Base-by-base conservation (phyloP, 805 yeast genomes). In the Blastobotrys peoriensis region DNA sequence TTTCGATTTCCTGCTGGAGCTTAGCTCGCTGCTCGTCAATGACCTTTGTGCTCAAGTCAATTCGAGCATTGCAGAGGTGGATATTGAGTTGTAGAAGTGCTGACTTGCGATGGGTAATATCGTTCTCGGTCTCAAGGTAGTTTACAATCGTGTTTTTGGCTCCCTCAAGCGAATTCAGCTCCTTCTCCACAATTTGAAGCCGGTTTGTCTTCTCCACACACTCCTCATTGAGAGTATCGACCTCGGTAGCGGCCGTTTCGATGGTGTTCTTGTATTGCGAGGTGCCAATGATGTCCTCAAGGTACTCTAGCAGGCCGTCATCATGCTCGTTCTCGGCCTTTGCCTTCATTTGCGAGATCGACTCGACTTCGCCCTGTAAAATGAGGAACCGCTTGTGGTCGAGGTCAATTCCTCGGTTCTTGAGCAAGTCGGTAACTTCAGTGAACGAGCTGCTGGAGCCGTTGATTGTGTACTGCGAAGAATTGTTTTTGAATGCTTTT, bases 301-400 rank as follows among this genome's bases (percentile, higher is more conserved):
- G 66, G 60, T 93, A 93, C 59, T 94, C 99, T 33, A 93, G 66
- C 21, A 93, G 69, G 0, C 99, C 99, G 60, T 93, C 98, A 56
- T 91, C 98, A 51, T 79, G 79, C 43, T 86, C 95, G 41, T 72
- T 77, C 57, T 93, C 97, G 0, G 97, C 98, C 59, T 91, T 93
- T 8, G 99, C 85, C 60, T 91, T 91, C 99, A 93, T 94, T 62
- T 93, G 97, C 0, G 98, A 97, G 58, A 93, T 93, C 52, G 89
- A 83, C 67, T 93, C 99, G 36, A 93, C 98, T 62, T 93, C 99
- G 61, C 99, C 99, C 66, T 93, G 99, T 37, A 93, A 69, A 59
- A 93, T 94, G 55, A 93, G 72, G 57, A 93, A 93, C 55, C 99
- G 73, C 60, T 93, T 93, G 64, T 93, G 98, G 54, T 89, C 95